Base-by-base conservation (phyloP, 1,284 basidiomycete species). In the Tetrapyrgos nigripes region DNA sequence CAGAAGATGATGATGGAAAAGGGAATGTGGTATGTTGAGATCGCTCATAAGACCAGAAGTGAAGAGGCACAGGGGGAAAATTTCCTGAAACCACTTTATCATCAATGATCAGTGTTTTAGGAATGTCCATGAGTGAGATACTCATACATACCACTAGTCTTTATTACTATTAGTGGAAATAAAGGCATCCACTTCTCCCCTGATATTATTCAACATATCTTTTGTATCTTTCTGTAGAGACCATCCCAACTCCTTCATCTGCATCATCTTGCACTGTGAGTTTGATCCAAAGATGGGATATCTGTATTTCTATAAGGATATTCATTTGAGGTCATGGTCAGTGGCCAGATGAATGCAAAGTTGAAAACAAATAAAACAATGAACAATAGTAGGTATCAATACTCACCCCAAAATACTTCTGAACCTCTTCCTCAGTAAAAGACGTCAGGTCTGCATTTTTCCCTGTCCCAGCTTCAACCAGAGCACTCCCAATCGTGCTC, bases 221-320 rank as follows among this genome's bases (percentile, higher is more conserved):
- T 45, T 53, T 3, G 62, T 73, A 5, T 62, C 68, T 50, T 70
- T 62, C 23, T 61, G 66, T 4, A 75, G 73, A 33, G 59, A 67
- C 77, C 75, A 79, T 33, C 81, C 81, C 46, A 84, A 72, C 14
- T 69, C 70, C 53, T 73, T 70, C 3, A 74, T 72, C 35, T 76
- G 73, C 35, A 78, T 76, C 2, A 77, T 77, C 10, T 72, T 70
- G 33, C 70, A 74, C 53, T 76, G 74, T 4, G 76, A 78, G 69
- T 83, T 82, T 29, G 55, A 56, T 8, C 55, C 55, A 28, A 13
- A 10, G 19, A 37, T 28, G 9, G 26, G 10, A 61, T 55, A 63
- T 67, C 46, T 23, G 29, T 14, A 49, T 10, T 53, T 40, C n/a
- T n/a, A n/a, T n/a, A n/a, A n/a, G n/a, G n/a, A n/a, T n/a, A n/a